Conservation (phyloP, 164 flowering plant species). For the Piper longum region DNA sequence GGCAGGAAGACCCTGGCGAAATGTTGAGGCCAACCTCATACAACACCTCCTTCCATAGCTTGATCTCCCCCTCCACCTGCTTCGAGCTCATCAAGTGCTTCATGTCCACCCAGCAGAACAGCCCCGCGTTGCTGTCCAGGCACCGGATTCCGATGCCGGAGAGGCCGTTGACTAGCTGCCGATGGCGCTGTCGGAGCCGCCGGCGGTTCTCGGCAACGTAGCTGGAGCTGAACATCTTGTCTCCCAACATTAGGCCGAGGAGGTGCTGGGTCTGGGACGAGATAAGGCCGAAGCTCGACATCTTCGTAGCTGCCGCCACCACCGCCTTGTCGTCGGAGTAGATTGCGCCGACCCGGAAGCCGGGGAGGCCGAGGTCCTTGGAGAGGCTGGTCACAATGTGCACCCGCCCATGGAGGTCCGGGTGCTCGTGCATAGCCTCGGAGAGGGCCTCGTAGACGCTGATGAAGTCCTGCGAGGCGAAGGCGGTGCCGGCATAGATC, state of each 20-base stretch:
- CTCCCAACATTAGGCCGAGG: conserved; percentile 17
- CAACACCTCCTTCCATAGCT: conserved; percentile 67
- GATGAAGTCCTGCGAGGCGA: conserved; percentile 14
- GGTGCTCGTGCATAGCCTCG: conserved; percentile 2
- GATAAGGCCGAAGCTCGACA: conserved; percentile 36
- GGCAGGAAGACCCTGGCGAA: conserved; percentile 83
- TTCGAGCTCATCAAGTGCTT: conserved; percentile 38
- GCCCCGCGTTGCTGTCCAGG: conserved; percentile 40
- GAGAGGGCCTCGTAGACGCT: conserved; percentile 16
- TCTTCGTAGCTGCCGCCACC: conserved; percentile 27
- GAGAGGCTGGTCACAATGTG: conserved; percentile 31
- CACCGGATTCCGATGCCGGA: conserved; percentile 11
- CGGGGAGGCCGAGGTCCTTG: conserved; percentile 33
- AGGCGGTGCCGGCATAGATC: conserved; percentile 29
- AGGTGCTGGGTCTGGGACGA: conserved; percentile 34
- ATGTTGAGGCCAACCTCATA: conserved; percentile 56
- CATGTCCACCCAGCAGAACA: conserved; percentile 93
- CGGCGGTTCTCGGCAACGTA: conserved; percentile 15
- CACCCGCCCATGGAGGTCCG: conserved; percentile 6
- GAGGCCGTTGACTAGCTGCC: conserved; percentile 20
- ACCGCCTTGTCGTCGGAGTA: conserved; percentile 21
- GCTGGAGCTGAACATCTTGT: conserved; percentile 13
- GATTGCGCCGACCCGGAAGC: conserved; percentile 27
- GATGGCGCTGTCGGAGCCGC: conserved; percentile 16
- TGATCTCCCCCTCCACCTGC: conserved; percentile 58